Percentiles rank a stretch among this genome's conserved stretches.
These are phyloP conservation scores for Juglanconis sp. DNA, from an alignment of 2,329 filamentous ascomycete species.

Conservation along the genomic window DNA sequence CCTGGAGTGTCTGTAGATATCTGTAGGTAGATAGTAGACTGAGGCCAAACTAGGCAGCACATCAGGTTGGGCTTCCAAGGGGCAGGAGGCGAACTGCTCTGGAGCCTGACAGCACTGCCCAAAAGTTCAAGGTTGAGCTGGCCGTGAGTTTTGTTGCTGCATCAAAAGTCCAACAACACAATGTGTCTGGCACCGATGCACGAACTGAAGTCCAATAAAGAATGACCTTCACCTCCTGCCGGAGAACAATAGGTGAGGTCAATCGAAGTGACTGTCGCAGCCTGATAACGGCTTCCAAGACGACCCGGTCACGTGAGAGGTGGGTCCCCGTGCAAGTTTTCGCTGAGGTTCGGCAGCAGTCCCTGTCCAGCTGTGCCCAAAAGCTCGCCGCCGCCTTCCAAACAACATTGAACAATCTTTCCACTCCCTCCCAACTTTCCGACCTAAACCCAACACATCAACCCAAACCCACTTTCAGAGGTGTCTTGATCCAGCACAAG, in stretches of 20 bases:
- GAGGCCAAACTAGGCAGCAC: background rate
- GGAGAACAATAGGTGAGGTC: background rate
- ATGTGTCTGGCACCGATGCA: background rate
- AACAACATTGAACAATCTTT: slow-evolving; percentile 26
- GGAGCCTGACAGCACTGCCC: background rate
- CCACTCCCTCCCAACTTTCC: background rate
- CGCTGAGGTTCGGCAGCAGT: slow-evolving; percentile 26
- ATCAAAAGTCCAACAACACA: background rate
- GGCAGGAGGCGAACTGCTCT: background rate
- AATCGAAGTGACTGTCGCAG: slow-evolving; percentile 28
- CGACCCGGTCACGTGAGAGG: slow-evolving; percentile 2
- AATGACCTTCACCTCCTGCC: background rate
- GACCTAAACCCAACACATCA: background rate
- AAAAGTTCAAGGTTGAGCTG: too few relatives aligned
- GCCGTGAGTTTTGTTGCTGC: background rate
- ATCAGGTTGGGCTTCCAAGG: background rate
- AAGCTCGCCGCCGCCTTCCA: slow-evolving; percentile 37
- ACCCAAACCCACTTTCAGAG: slow-evolving; percentile 12
- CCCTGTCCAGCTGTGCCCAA: slow-evolving; percentile 26
- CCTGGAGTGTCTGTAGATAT: too few relatives aligned
- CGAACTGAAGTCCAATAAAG: background rate
- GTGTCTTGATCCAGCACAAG: slow-evolving; percentile 14
- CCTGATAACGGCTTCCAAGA: background rate
- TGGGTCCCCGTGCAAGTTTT: slow-evolving; percentile 33
- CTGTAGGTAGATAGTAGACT: background rate